A percentile compares a stretch with the other conserved stretches of the same genome.
phyloP scores from a whole-genome alignment of 169 alveolate genomes.

The Cryptosporidium tyzzeri region DNA sequence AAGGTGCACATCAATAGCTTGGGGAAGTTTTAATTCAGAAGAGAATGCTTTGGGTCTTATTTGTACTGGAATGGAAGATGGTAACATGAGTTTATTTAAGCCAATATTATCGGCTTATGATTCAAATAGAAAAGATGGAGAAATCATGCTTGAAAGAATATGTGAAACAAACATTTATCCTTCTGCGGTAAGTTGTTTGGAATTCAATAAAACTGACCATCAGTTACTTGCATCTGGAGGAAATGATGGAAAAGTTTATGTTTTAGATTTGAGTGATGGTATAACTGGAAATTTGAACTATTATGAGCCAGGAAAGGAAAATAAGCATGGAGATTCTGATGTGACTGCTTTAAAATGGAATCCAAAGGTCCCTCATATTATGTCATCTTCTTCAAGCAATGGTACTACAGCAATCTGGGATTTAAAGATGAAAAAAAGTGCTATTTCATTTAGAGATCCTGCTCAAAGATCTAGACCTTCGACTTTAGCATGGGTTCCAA shows the following conservation, averaged over 20 bases:
- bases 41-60: conserved; percentile 38
- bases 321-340: conserved; percentile 79
- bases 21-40: conserved; percentile 39
- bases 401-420: conserved; percentile 88
- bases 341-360: conserved; percentile 84
- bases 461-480: conserved; percentile 85
- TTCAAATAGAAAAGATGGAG: neutral
- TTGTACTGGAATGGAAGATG: conserved; percentile 73
- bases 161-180: conserved; percentile 76
- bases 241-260: conserved; percentile 80
- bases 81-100: conserved; percentile 18
- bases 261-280: conserved; percentile 79
- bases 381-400: conserved; percentile 86
- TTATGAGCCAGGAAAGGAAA: conserved; percentile 72
- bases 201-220: conserved; percentile 78
- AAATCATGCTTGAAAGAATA: conserved; percentile 5
- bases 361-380: conserved; percentile 84
- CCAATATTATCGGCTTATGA: conserved; percentile 36
- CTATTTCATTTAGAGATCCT: conserved; percentile 87
- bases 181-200: conserved; percentile 77
- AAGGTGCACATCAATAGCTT: conserved; percentile 72
- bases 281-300: conserved; percentile 15
- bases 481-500: conserved; percentile 86
- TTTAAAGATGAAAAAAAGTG: conserved; percentile 85
- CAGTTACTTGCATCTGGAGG: conserved; percentile 82